Base-by-base conservation (phyloP, 192 early-diverging fungal species). In the Entomortierella lignicola region DNA sequence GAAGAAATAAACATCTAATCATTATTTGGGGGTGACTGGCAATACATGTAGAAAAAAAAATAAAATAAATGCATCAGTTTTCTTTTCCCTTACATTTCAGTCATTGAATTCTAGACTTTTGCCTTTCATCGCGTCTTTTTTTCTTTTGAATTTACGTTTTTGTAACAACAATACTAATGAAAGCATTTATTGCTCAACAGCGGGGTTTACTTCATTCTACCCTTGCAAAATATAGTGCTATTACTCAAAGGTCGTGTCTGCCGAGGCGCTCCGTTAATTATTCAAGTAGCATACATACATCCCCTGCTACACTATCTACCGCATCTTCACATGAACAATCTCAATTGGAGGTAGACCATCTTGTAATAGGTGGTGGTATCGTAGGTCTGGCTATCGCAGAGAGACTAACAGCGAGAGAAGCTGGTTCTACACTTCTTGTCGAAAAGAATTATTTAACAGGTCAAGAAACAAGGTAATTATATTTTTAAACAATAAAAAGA, bases 371-470 rank as follows among this genome's bases (percentile, higher is more conserved):
- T 27, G 92, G 77, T 5, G 94, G 94, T 34, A 92, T 91, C 0
- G 89, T 93, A n/a, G 95, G 95, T 12, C 82, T 97, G 10, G 94
- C 94, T 0, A 74, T 93, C 17, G 93, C 88, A 1, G 88, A 89
- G 37, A 77, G 85, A 63, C 83, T 97, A 48, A 82, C 91, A 6
- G 57, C 80, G 10, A 58, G 84, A 21, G 53, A 75, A 0, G 54
- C 56, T 20, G 82, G 83, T 50, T 85, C 85, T 11, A 87, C 87
- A 21, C 55, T 94, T 23, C 69, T 94, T 0, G 80, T 95, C 2
- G 94, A 95, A 32, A 91, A 91, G 59, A 88, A 94, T 66, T 56
- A 66, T 12, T 62, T 66, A 10, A 55, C 88, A 27, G 93, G 93
- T 8, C 84, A 87, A 72, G 93, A 94, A 71, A 95, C 93, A 4